Conservation (phyloP, 1,284 basidiomycete genomes). For the Fomitopsis schrenkii region DNA sequence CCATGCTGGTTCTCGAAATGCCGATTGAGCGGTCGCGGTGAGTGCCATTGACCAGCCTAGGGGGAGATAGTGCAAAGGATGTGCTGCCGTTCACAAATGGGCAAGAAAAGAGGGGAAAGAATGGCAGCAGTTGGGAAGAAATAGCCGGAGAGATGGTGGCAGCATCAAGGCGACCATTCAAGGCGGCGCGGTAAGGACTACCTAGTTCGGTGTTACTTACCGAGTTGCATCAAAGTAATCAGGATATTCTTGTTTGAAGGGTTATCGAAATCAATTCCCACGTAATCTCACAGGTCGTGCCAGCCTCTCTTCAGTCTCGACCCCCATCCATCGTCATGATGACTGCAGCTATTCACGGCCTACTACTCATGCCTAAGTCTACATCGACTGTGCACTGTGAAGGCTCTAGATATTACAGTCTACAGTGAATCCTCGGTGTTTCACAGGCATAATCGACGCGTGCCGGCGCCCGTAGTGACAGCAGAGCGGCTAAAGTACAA, state of each 20-base stretch:
- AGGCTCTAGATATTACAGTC: too few relatives aligned
- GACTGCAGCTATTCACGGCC: too few relatives aligned
- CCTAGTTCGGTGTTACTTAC: constrained; percentile 46
- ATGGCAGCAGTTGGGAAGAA: constrained; percentile 19
- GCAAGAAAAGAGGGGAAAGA: constrained; percentile 21
- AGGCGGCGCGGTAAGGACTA: not conserved
- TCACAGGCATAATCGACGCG: too few relatives aligned
- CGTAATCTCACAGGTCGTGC: too few relatives aligned
- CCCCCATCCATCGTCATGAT: too few relatives aligned
- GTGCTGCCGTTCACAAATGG: constrained; percentile 16
- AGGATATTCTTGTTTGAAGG: constrained; percentile 85
- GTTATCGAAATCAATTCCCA: not conserved
- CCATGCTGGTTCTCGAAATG: constrained; percentile 56
- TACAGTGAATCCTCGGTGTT: too few relatives aligned
- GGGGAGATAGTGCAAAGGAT: constrained; percentile 11
- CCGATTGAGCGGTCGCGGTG: constrained; percentile 43
- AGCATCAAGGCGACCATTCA: not conserved
- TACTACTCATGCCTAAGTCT: too few relatives aligned
- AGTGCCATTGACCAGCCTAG: constrained; percentile 28
- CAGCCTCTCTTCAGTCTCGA: too few relatives aligned
- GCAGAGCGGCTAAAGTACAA: too few relatives aligned
- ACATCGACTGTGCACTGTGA: too few relatives aligned
- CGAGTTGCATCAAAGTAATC: constrained; percentile 63
- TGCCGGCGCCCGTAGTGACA: too few relatives aligned
- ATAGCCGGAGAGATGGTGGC: not conserved